Conservation (phyloP, 2,329 filamentous ascomycete species). For the Ceratocystis alfenasii region DNA sequence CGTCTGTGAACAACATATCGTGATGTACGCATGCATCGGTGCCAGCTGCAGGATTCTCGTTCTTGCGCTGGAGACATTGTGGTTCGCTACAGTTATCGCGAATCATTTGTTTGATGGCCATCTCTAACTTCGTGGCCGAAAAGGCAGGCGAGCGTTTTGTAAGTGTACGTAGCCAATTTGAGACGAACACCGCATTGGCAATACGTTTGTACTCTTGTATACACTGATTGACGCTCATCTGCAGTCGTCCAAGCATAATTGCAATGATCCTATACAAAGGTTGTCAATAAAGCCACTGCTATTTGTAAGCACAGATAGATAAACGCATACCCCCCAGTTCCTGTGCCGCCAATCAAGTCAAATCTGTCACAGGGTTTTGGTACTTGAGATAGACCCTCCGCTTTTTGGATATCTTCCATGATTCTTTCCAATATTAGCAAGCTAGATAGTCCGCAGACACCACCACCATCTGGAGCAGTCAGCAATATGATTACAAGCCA, state of each 20-base stretch:
- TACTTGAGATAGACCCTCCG: constrained; percentile 21
- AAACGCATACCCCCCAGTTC: constrained; percentile 26
- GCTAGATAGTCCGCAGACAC: constrained; percentile 21
- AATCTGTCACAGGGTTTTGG: constrained; percentile 27
- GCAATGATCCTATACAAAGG: background rate
- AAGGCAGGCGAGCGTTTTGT: fast-evolving
- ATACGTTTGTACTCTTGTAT: background rate
- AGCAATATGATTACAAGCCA: too few relatives aligned
- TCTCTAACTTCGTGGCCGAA: background rate
- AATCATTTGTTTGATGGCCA: background rate
- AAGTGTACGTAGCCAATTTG: background rate
- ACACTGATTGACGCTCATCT: background rate
- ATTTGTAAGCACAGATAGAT: background rate
- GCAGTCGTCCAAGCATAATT: background rate
- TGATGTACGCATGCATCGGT: fast-evolving
- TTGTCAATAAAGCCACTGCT: too few relatives aligned
- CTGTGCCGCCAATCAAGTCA: constrained; percentile 28
- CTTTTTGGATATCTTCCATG: constrained; percentile 24
- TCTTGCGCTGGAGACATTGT: background rate
- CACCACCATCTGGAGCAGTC: too few relatives aligned
- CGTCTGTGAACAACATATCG: background rate
- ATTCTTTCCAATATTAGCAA: constrained; percentile 26
- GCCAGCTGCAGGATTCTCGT: fast-evolving
- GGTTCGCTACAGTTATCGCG: fast-evolving
- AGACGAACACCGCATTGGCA: background rate